These are phyloP conservation scores for Penicillium chermesinum DNA, from an alignment of 495 filamentous ascomycete species.

Conservation along the genomic window DNA sequence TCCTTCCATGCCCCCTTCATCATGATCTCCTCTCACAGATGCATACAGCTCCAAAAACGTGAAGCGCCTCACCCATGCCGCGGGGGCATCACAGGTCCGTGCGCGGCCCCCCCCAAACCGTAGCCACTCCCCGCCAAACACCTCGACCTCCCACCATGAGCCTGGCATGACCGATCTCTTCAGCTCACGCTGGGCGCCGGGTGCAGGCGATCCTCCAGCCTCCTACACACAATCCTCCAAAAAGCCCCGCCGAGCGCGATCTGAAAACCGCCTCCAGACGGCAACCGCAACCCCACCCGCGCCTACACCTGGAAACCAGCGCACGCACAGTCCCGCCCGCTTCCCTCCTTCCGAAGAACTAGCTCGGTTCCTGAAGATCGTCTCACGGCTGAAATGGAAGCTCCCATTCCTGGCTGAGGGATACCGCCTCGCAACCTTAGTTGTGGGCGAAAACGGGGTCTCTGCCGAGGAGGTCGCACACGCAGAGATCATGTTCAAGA, in stretches of 20 bases:
- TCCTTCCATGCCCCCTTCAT: no score
- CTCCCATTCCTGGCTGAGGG: slow-evolving; percentile 50
- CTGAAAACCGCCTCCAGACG: slow-evolving; percentile 7
- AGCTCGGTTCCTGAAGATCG: slow-evolving; percentile 51
- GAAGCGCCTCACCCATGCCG: no score
- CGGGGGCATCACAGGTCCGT: slow-evolving; percentile 5
- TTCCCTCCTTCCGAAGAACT: slow-evolving; percentile 41
- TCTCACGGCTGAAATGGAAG: slow-evolving; percentile 56
- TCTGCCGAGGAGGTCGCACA: slow-evolving; percentile 24
- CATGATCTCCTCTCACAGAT: no score
- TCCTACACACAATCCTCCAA: background rate
- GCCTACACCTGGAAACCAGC: background rate
- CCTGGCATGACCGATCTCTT: slow-evolving; percentile 23
- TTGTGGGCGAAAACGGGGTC: slow-evolving; percentile 1
- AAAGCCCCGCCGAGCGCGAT: slow-evolving; percentile 4
- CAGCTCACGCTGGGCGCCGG: slow-evolving; percentile 30
- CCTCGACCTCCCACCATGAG: background rate
- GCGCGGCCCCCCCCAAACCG: background rate
- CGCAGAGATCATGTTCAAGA: slow-evolving; percentile 61
- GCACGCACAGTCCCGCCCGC: slow-evolving; percentile 13
- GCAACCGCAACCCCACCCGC: background rate
- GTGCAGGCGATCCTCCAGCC: slow-evolving; percentile 1
- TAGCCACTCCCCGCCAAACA: background rate
- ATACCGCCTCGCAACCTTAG: slow-evolving; percentile 44
- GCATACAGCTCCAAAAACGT: no score